A percentile compares a stretch with the other conserved stretches of the same genome.
Evolutionary conservation across 1,284 basidiomycete species (phyloP).

Genomic region (Coniferiporia weirii): DNA sequence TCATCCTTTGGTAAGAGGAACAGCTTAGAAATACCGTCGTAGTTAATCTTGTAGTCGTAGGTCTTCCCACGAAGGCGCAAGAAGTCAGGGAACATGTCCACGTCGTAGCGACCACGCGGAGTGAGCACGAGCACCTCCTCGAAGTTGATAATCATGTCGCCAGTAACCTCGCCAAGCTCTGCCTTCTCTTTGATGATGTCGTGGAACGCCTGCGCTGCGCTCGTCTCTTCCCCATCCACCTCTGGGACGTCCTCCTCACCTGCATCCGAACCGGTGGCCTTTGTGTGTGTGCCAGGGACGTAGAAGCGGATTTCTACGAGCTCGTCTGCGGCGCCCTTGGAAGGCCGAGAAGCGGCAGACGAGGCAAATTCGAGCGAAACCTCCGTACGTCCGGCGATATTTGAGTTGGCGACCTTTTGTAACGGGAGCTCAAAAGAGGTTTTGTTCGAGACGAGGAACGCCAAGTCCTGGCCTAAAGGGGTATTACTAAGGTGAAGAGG

Average conservation of each 20-base stretch:
- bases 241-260: constrained; percentile 50
- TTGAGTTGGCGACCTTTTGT: constrained; percentile 88
- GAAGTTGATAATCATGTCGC: constrained; percentile 92
- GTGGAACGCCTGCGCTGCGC: constrained; percentile 95
- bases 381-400: constrained; percentile 95
- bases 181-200: constrained; percentile 96
- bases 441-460: constrained; percentile 88
- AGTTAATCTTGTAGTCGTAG: constrained; percentile 98
- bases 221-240: constrained; percentile 70
- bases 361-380: constrained; percentile 92
- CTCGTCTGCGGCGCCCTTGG: constrained; percentile 66
- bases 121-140: constrained; percentile 97
- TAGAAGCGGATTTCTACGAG: constrained; percentile 96
- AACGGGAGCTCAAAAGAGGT: constrained; percentile 92
- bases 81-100: constrained; percentile 97
- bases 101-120: constrained; percentile 93
- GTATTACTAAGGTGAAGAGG: not conserved
- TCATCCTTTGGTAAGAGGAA: constrained; percentile 98
- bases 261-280: constrained; percentile 69
- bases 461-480: constrained; percentile 75
- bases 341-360: constrained; percentile 44
- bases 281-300: constrained; percentile 80
- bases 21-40: constrained; percentile 82
- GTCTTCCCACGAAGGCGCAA: constrained; percentile 94
- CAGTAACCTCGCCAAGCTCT: constrained; percentile 88